Conservation (phyloP, 495 filamentous ascomycete species). For the Evernia prunastri region DNA sequence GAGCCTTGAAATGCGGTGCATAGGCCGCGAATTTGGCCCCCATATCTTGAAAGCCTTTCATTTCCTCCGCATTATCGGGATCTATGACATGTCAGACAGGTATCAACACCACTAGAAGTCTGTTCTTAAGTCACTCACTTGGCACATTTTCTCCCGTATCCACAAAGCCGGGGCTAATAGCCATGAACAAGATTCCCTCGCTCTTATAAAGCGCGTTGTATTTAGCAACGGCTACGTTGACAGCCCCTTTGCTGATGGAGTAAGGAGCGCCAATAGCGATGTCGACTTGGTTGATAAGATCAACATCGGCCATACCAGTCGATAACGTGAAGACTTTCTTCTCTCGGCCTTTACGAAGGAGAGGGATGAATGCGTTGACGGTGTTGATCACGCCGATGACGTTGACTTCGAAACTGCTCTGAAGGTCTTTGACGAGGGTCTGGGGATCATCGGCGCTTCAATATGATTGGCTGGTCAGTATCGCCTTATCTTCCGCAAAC, state of each 20-base stretch:
- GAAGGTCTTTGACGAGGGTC: background rate
- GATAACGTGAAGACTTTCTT: conserved; percentile 55
- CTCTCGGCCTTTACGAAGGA: conserved; percentile 40
- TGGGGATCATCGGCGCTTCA: background rate
- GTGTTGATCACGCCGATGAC: conserved; percentile 44
- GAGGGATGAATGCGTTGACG: conserved; percentile 48
- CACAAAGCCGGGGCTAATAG: conserved; percentile 44
- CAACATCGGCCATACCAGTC: conserved; percentile 42
- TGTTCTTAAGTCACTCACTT: background rate
- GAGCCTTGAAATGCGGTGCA: conserved; percentile 46
- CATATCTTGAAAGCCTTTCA: conserved; percentile 26
- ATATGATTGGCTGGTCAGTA: background rate
- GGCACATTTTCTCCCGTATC: conserved; percentile 29
- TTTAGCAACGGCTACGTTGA: conserved; percentile 42
- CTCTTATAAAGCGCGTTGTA: conserved; percentile 47
- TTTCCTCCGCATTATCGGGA: conserved; percentile 38
- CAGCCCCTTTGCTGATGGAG: conserved; percentile 38
- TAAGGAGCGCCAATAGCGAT: conserved; percentile 32
- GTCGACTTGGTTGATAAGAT: conserved; percentile 34
- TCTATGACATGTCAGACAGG: conserved; percentile 17
- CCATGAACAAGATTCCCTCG: conserved; percentile 47
- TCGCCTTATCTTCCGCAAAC: background rate
- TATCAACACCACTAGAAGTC: conserved; percentile 13
- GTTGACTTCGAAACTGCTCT: conserved; percentile 36
- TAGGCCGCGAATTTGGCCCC: conserved; percentile 36